A percentile compares a stretch with the other conserved stretches of the same genome.
These are phyloP conservation scores for Candida hungchunana DNA, from an alignment of 805 yeast genomes.

Conservation along the genomic window DNA sequence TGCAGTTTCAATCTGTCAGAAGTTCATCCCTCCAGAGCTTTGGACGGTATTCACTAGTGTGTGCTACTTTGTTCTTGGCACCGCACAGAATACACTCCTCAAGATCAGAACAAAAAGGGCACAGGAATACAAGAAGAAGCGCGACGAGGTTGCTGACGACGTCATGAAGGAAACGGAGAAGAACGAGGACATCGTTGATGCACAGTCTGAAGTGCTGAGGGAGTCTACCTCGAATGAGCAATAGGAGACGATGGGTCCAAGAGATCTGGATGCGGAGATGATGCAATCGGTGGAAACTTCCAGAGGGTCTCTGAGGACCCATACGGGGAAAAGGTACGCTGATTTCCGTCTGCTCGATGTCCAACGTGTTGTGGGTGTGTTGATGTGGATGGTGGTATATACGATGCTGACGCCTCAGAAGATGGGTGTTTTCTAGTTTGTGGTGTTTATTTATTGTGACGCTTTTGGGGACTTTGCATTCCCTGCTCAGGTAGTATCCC, in stretches of 20 bases:
- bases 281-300: neutral
- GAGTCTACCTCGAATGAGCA: slow-evolving; percentile 5
- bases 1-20: slow-evolving; percentile 53
- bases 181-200: slow-evolving; percentile 9
- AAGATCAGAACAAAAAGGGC: slow-evolving; percentile 33
- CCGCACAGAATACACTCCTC: slow-evolving; percentile 54
- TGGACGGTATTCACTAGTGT: slow-evolving; percentile 64
- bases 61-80: slow-evolving; percentile 56
- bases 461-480: too few relatives aligned
- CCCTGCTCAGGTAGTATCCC: too few relatives aligned
- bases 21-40: slow-evolving; percentile 48
- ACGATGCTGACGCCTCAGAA: slow-evolving; percentile 1
- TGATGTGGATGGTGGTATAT: slow-evolving; percentile 9
- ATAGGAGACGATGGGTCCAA: slow-evolving; percentile 1
- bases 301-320: neutral
- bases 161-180: slow-evolving; percentile 10
- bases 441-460: too few relatives aligned
- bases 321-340: too few relatives aligned
- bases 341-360: slow-evolving; percentile 3
- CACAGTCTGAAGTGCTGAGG: slow-evolving; percentile 12
- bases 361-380: slow-evolving; percentile 7
- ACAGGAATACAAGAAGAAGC: slow-evolving; percentile 17
- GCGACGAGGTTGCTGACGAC: slow-evolving; percentile 21
- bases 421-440: too few relatives aligned
- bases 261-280: too few relatives aligned